phyloP scores from a whole-genome alignment of 2,329 filamentous ascomycete species.

The Cytospora piceae region DNA sequence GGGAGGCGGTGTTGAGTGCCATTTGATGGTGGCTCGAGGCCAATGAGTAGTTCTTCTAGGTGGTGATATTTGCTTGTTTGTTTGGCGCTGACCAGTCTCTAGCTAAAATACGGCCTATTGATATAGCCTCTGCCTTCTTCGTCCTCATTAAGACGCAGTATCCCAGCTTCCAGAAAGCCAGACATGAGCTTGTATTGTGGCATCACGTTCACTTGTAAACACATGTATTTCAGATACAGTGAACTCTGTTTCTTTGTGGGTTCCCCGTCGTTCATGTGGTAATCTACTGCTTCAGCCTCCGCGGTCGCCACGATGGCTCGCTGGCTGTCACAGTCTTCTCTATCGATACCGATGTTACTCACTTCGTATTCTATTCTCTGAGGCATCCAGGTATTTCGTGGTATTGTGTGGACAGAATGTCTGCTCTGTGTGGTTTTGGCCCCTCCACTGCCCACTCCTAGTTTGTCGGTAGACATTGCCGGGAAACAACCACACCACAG shows the following conservation, averaged over 20 bases:
- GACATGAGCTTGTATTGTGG: background rate
- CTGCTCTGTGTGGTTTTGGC: background rate
- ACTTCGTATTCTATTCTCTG: background rate
- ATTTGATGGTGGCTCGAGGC: background rate
- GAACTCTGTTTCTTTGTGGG: background rate
- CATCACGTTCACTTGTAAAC: background rate
- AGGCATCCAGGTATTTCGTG: background rate
- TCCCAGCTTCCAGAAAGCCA: background rate
- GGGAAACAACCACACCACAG: conserved; percentile 49
- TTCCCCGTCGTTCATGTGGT: background rate
- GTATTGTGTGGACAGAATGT: background rate
- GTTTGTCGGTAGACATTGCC: conserved; percentile 28
- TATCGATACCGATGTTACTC: background rate
- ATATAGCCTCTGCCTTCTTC: background rate
- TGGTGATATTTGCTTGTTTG: background rate
- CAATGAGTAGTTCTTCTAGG: background rate
- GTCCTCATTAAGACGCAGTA: background rate
- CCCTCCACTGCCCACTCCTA: background rate
- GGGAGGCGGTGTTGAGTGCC: background rate
- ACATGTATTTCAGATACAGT: background rate
- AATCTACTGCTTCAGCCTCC: background rate
- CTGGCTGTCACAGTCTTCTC: background rate
- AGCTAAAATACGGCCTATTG: background rate
- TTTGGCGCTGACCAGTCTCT: too few species aligned
- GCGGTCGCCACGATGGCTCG: background rate